Base-by-base conservation (phyloP, 768 basidiomycete genomes). In the Calvatia gigantea region DNA sequence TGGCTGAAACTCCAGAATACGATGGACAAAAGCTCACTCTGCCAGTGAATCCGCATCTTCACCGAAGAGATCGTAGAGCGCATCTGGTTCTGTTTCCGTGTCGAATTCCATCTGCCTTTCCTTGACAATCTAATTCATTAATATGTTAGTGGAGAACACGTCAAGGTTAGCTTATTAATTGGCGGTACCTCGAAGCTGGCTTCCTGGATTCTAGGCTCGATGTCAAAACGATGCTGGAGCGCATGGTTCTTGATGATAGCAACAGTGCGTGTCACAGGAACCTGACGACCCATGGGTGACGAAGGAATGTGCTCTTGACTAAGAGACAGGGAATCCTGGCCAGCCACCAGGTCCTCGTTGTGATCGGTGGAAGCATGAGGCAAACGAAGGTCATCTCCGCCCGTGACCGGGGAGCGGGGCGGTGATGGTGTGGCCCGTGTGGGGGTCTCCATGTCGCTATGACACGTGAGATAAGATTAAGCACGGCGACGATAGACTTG, bases 71-170 rank as follows among this genome's bases (percentile, higher is more conserved):
- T 91, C 89, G 51, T 82, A 85, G 51, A 91, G 75, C 1, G 84
- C 82, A 29, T 91, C 91, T 23, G 87, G 88, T 61, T 93, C 90
- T 11, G 85, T 81, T 63, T 92, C 91, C 14, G 83, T 80, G 64
- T 92, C 90, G 62, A 94, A 92, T 60, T 89, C 89, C 86, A 94
- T 90, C 68, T 91, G 90, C 17, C 91, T 74, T 69, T 92, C 91
- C 69, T 93, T 93, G 56, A 90, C 83, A 63, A 93, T 90, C 88
- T 88, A 43, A n/a, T 65, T 28, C 4, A 35, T 46, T 17, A 67
- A 58, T 39, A 57, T 58, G 19, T 33, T 53, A 45, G 59, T 37
- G 55, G 60, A 33, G 61, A 51, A 45, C 45, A 45, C 41, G 45
- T 60, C 51, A 67, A 61, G 51, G 51, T 41, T 15, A 35, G 17